phyloP scores from a whole-genome alignment of 768 basidiomycete species.

The Phanerochaete carnosa region DNA sequence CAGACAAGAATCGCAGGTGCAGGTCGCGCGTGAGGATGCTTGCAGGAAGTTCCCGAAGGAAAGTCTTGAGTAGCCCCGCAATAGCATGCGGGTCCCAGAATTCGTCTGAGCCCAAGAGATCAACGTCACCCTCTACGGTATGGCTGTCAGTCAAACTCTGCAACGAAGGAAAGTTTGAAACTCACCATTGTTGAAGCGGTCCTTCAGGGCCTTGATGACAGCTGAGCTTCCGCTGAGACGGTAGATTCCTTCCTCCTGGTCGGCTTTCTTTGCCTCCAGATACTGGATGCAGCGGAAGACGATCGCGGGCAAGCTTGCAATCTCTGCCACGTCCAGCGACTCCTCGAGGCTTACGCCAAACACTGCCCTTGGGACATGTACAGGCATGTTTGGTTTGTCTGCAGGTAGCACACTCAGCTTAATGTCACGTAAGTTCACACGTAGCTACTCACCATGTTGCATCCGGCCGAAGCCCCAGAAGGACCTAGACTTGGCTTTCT shows the following conservation, averaged over 20 bases:
- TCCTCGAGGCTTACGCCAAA: constrained; percentile 89
- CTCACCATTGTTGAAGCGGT: constrained; percentile 88
- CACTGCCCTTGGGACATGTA: constrained; percentile 63
- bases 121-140: constrained; percentile 86
- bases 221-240: constrained; percentile 92
- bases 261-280: constrained; percentile 89
- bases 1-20: constrained; percentile 85
- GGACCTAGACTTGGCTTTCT: constrained; percentile 88
- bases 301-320: constrained; percentile 89
- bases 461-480: constrained; percentile 87
- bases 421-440: neutral
- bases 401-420: constrained; percentile 6
- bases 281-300: constrained; percentile 96
- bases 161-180: constrained; percentile 3
- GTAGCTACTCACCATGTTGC: constrained; percentile 36
- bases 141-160: neutral
- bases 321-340: constrained; percentile 82
- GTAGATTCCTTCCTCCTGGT: constrained; percentile 97
- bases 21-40: constrained; percentile 91
- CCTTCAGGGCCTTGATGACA: constrained; percentile 90
- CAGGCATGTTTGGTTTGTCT: constrained; percentile 35
- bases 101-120: constrained; percentile 83
- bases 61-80: constrained; percentile 90
- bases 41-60: constrained; percentile 88
- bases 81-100: constrained; percentile 98